Base-by-base conservation (phyloP, 805 yeast genomes). In the Yamadazyma nakazawae region DNA sequence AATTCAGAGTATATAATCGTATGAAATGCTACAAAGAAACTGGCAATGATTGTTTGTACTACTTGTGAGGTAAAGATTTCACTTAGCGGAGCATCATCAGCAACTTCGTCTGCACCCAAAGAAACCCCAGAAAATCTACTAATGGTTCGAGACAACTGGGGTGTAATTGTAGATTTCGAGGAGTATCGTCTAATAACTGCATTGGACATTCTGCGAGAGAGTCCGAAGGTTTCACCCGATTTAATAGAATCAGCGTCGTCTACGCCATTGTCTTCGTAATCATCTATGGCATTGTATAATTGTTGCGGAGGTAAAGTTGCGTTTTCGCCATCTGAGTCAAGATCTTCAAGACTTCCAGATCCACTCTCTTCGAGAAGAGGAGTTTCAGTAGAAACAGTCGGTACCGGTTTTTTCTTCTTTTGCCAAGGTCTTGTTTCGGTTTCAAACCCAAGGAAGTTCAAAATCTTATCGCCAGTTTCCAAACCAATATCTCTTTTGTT, bases 381-480 rank as follows among this genome's bases (percentile, higher is more conserved):
- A 28, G 32, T 13, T 9, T 28, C 32, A 9, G n/a, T 28, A 10
- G 32, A 13, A 5, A 12, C 32, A 13, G 24, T 7, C 24, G n/a
- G 36, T 7, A 8, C 13, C 19, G 37, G 17, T 18, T 25, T 25
- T 10, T 14, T 38, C 25, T 31, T 5, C 13, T 16, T 18, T 18
- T 58, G 46, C 74, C 74, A 69, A 6, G 68, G 64, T 46, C 74
- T 51, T 7, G 36, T 32, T 0, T 66, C 66, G 5, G 59, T 50
- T 19, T 52, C 34, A 42, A 55, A 53, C 9, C 73, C 73, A 3
- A 68, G 42, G 16, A 43, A 46, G 6, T 54, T 42, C 17, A 66
- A 47, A 4, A 68, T 46, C 34, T 47, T 47, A 50, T 70, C 75
- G n/a, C 75, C 75, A 13, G 69, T 38, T 14, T 70, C 74, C 10